Conservation (phyloP, 106 monocot species). For the Triglochin maritima region DNA sequence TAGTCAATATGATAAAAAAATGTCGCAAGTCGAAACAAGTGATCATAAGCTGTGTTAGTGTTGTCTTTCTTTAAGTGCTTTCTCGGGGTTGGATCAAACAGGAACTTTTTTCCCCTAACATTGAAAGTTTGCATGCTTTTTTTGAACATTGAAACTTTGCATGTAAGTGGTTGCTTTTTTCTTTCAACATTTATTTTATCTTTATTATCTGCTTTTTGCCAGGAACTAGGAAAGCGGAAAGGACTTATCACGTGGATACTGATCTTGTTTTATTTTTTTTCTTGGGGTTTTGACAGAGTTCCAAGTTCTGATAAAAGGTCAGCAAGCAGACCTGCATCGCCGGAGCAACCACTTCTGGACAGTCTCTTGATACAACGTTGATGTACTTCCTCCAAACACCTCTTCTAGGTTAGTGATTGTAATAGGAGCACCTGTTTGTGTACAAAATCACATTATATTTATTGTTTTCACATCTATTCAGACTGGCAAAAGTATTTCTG, state of each 20-base stretch:
- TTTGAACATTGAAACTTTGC: background rate
- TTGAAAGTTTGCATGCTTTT: background rate
- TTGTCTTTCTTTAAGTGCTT: background rate
- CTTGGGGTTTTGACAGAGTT: slow-evolving; percentile 31
- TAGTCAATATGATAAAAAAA: no score
- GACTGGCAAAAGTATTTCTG: no score
- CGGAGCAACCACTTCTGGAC: slow-evolving; percentile 60
- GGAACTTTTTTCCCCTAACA: background rate
- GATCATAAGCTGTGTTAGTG: background rate
- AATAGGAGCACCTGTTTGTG: no score
- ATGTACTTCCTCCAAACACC: background rate
- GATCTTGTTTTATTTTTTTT: background rate
- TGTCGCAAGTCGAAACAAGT: no score
- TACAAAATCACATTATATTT: no score
- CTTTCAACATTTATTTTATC: background rate
- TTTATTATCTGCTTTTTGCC: background rate
- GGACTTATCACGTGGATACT: no score
- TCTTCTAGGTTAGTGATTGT: background rate
- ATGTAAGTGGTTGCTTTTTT: background rate
- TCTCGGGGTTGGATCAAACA: background rate
- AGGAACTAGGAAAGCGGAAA: no score
- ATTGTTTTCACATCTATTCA: no score
- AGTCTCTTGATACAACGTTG: slow-evolving; percentile 34
- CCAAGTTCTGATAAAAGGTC: slow-evolving; percentile 18
- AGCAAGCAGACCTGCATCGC: slow-evolving; percentile 16